Evolutionary conservation across 192 early-diverging fungal species (phyloP), one percentile per base, ranked within the genome.

Genomic region (Podila clonocystis): DNA sequence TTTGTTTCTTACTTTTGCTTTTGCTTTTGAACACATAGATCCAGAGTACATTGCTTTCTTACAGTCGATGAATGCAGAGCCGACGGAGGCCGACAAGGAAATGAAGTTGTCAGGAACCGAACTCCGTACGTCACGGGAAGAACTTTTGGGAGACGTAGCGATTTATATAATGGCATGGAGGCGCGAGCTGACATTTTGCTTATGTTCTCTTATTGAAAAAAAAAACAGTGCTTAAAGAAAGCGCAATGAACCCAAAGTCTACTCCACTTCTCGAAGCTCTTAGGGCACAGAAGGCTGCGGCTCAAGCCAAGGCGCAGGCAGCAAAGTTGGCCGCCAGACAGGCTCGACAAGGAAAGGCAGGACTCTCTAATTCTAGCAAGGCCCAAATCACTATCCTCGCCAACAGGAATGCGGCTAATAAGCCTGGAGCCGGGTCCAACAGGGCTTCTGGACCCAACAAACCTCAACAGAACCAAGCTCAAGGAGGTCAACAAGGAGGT

Each of bases 261-360:
- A 95, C 94, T 0, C 94, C 94, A 22, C 71, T 95, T 17, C 70
- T 95, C 50, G 94, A 95, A 59, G 87, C 90, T 63, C 70, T 95
- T 9, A 88, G 94, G 33, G 89, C 91, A 22, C 86, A 91, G 61
- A 94, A 93, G 84, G 91, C 89, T 30, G 87, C 85, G n/a, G 70
- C 82, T 15, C 83, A 85, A 55, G 87, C 88, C 9, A 89, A 87
- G 57, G 68, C 84, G 17, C 65, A 76, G 41, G 82, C 83, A 9
- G 58, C 72, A 17, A 85, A 82, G 50, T 24, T 61, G 15, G 70
- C 77, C 7, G 67, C 77, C 15, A 48, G 77, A 12, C 77, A 80
- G 24, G 77, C 66, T 9, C 60, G 77, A 65, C 77, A 69, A 33
- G 77, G 77, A 58, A 80, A 73, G 30, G 52, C 77, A 29, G 70